A percentile compares a stretch with the other conserved stretches of the same genome.
phyloP scores from a whole-genome alignment of 371 early-diverging fungal genomes.

The Umbelopsis sp. region DNA sequence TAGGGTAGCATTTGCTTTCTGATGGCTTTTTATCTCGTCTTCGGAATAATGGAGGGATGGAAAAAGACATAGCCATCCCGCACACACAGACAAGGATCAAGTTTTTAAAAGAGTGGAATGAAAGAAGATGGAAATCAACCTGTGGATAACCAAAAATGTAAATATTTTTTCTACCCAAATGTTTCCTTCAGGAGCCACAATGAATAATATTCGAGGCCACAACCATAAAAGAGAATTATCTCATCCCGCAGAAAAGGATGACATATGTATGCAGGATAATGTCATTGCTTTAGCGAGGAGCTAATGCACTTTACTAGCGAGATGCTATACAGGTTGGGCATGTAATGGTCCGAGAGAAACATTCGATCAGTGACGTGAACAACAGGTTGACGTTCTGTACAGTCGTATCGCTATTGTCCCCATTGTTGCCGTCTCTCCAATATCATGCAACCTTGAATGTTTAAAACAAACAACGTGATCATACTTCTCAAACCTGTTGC shows the following conservation, averaged over 20 bases:
- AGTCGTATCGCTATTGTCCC: too few species aligned
- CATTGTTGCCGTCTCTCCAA: too few species aligned
- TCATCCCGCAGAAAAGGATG: not conserved
- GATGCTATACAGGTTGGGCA: too few species aligned
- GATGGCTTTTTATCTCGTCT: conserved; percentile 14
- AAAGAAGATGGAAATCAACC: conserved; percentile 2
- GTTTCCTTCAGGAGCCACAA: conserved; percentile 2
- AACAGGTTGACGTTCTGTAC: too few species aligned
- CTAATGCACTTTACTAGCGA: too few species aligned
- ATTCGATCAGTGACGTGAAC: too few species aligned
- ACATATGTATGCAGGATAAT: too few species aligned
- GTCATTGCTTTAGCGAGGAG: too few species aligned
- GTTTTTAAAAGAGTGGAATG: conserved; percentile 8
- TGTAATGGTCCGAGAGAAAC: too few species aligned
- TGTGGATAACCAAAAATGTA: conserved; percentile 14
- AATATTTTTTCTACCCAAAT: not conserved
- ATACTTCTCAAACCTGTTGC: too few species aligned
- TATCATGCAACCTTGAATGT: too few species aligned
- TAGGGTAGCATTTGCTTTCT: conserved; percentile 7
- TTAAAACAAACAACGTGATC: too few species aligned
- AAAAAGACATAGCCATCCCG: conserved; percentile 12
- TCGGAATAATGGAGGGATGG: conserved; percentile 9
- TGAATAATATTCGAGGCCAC: conserved; percentile 1
- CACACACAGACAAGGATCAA: not conserved
- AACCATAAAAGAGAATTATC: not conserved